Evolutionary conservation across 2,329 filamentous ascomycete genomes (phyloP).

Genomic region (Ceratocystis colombiana): DNA sequence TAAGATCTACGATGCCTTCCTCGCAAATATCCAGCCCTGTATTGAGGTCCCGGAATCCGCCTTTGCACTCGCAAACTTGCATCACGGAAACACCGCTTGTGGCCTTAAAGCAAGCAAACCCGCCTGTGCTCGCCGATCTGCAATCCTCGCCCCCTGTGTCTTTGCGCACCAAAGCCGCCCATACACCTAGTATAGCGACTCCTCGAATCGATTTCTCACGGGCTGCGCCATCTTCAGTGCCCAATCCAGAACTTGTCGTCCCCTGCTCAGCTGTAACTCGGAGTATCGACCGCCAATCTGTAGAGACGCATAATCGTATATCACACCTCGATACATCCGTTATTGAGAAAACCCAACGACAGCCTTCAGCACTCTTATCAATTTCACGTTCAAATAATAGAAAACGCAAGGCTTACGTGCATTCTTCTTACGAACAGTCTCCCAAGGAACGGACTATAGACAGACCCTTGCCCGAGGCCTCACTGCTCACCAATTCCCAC

Average conservation of each 20-base stretch:
- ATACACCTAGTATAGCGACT: not conserved
- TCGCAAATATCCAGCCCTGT: not conserved
- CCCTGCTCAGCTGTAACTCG: not conserved
- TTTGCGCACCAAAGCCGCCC: not conserved
- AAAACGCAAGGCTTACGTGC: slow-evolving; percentile 1
- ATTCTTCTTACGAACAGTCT: not conserved
- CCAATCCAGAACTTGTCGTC: too few relatives aligned
- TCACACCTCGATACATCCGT: not conserved
- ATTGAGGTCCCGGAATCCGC: not conserved
- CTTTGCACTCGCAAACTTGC: not conserved
- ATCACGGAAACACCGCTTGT: not conserved
- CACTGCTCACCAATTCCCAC: not conserved
- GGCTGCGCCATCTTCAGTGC: not conserved
- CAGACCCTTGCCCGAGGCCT: not conserved
- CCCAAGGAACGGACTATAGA: not conserved
- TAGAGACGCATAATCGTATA: not conserved
- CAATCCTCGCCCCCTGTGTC: not conserved
- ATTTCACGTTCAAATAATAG: not conserved
- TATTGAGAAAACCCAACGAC: not conserved
- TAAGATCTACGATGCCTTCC: not conserved
- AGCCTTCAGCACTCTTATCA: not conserved
- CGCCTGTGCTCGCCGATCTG: not conserved
- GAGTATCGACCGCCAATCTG: not conserved
- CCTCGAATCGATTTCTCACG: not conserved
- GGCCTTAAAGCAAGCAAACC: not conserved